phyloP scores from a whole-genome alignment of 345 rosid species.

The Syzygium grande region DNA sequence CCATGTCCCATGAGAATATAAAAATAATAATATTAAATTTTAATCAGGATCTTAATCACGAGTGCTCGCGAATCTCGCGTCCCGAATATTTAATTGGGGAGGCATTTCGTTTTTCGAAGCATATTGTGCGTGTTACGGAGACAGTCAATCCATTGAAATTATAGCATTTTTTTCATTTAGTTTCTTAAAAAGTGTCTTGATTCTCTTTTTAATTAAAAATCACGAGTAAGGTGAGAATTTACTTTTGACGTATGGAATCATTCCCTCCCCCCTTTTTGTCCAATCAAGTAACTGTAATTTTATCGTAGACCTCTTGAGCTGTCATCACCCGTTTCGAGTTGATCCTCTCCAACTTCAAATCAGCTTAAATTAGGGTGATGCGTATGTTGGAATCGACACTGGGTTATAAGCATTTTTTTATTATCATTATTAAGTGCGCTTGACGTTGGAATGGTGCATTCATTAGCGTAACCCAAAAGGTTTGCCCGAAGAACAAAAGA shows the following conservation, averaged over 20 bases:
- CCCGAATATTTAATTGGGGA: neutral
- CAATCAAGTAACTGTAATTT: neutral
- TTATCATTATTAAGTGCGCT: neutral
- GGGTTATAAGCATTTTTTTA: too few relatives aligned
- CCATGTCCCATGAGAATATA: neutral
- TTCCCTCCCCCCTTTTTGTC: neutral
- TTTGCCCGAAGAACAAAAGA: neutral
- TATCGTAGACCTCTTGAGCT: neutral
- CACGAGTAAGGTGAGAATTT: neutral
- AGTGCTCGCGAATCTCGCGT: neutral
- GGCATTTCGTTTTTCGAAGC: neutral
- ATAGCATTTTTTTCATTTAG: too few relatives aligned
- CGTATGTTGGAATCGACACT: neutral
- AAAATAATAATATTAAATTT: too few relatives aligned
- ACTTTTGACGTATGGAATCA: neutral
- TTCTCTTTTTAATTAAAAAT: neutral
- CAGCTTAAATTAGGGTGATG: neutral
- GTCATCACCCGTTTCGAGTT: neutral
- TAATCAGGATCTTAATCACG: neutral
- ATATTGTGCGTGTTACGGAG: fast-evolving
- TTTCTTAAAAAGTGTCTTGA: too few relatives aligned
- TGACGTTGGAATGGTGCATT: neutral
- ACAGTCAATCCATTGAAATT: neutral
- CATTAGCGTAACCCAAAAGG: neutral
- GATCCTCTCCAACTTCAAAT: neutral